Evolutionary conservation across 2,329 filamentous ascomycete species (phyloP).

Genomic region (Nemania bipapillata): DNA sequence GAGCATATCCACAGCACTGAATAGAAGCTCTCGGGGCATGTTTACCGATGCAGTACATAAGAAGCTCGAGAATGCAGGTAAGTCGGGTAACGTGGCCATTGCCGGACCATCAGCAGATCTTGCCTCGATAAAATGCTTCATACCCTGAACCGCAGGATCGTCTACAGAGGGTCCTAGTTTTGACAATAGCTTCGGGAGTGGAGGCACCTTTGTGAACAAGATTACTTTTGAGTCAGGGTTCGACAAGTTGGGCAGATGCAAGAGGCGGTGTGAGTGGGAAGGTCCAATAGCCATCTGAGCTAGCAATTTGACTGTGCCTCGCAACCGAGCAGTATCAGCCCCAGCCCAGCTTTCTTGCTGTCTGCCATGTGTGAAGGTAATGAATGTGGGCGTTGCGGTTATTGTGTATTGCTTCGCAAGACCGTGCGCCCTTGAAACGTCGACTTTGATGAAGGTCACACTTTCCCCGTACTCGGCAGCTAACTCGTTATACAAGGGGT

Average conservation of each 20-base stretch:
- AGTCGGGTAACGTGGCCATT: conserved; percentile 75
- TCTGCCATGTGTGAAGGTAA: conserved; percentile 81
- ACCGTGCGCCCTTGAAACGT: conserved; percentile 74
- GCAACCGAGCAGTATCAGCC: conserved; percentile 74
- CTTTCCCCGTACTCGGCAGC: conserved; percentile 76
- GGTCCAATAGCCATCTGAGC: conserved; percentile 76
- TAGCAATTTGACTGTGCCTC: conserved; percentile 77
- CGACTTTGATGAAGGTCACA: conserved; percentile 82
- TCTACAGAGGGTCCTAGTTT: conserved; percentile 75
- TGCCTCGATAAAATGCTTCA: conserved; percentile 77
- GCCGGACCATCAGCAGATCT: conserved; percentile 68
- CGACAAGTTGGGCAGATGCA: conserved; percentile 77
- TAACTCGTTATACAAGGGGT: conserved; percentile 82
- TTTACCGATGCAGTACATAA: conserved; percentile 65
- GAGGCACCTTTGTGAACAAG: conserved; percentile 80
- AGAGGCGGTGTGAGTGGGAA: conserved; percentile 76
- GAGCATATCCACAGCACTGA: conserved; percentile 86
- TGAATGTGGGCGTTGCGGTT: conserved; percentile 85
- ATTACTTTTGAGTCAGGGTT: conserved; percentile 72
- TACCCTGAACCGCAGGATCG: conserved; percentile 68
- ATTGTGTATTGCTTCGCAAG: conserved; percentile 74
- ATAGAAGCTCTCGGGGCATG: conserved; percentile 73
- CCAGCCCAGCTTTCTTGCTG: conserved; percentile 85
- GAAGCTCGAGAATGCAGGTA: conserved; percentile 72
- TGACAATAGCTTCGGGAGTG: conserved; percentile 79